Evolutionary conservation across 306 rosid species (phyloP).

Genomic region (Calophaca sinica): DNA sequence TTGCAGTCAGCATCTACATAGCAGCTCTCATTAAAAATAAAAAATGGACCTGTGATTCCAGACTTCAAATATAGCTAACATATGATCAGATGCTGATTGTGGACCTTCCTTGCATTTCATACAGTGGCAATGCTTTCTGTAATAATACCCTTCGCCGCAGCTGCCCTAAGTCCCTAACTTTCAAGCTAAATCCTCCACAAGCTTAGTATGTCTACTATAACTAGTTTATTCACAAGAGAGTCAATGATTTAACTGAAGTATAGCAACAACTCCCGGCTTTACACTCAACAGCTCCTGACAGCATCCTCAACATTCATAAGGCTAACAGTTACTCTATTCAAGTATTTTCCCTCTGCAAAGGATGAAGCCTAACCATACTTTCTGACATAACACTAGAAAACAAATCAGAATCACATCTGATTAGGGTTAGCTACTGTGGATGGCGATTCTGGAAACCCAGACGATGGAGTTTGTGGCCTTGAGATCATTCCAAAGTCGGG

Average conservation of each 20-base stretch:
- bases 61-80: slow-evolving; percentile 44
- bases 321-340: slow-evolving; percentile 48
- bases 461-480: slow-evolving; percentile 60
- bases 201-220: slow-evolving; percentile 41
- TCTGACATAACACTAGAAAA: slow-evolving; percentile 30
- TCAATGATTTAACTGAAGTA: slow-evolving; percentile 54
- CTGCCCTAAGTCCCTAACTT: slow-evolving; percentile 43
- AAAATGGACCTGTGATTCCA: slow-evolving; percentile 44
- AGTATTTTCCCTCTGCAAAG: slow-evolving; percentile 41
- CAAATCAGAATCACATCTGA: slow-evolving; percentile 55
- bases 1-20: slow-evolving; percentile 45
- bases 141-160: slow-evolving; percentile 25
- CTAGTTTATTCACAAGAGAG: slow-evolving; percentile 52
- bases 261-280: slow-evolving; percentile 52
- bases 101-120: slow-evolving; percentile 44
- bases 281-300: slow-evolving; percentile 48
- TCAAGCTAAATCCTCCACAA: slow-evolving; percentile 47
- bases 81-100: slow-evolving; percentile 31
- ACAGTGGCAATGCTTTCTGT: slow-evolving; percentile 47
- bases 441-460: slow-evolving; percentile 62
- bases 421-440: slow-evolving; percentile 56
- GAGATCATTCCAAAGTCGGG: slow-evolving; percentile 68
- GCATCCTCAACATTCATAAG: slow-evolving; percentile 43
- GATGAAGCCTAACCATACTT: slow-evolving; percentile 48
- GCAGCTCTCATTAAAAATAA: slow-evolving; percentile 28